A percentile compares a stretch with the other conserved stretches of the same genome.
These are phyloP conservation scores for Aureobasidium musti DNA, from an alignment of 2,329 filamentous ascomycete species.

Conservation along the genomic window DNA sequence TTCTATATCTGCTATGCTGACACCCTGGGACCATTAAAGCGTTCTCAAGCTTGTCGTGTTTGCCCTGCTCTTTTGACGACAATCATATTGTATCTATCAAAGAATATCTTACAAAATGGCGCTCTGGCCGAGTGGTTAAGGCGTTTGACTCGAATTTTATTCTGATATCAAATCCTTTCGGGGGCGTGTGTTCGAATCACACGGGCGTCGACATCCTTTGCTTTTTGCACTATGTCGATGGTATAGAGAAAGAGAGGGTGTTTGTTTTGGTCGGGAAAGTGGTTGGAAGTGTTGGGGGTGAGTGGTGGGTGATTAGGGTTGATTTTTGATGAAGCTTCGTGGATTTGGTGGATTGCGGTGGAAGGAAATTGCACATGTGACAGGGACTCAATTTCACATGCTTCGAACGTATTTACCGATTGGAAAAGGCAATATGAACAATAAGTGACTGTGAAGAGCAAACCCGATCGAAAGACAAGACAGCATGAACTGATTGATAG, in stretches of 20 bases:
- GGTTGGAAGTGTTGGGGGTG: background rate
- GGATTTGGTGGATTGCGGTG: background rate
- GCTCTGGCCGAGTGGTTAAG: constrained; percentile 24
- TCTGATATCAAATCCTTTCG: constrained; percentile 24
- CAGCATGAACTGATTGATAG: too few relatives aligned
- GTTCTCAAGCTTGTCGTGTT: too few relatives aligned
- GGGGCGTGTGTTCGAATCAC: constrained; percentile 17
- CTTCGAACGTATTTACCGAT: too few relatives aligned
- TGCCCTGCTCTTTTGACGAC: too few relatives aligned
- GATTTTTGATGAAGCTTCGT: background rate
- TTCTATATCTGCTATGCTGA: too few relatives aligned
- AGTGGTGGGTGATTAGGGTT: background rate
- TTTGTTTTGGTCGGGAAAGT: background rate
- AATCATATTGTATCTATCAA: too few relatives aligned
- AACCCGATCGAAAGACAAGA: background rate
- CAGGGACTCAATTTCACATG: background rate
- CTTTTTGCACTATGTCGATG: background rate
- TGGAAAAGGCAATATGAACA: background rate
- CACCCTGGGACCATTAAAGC: too few relatives aligned
- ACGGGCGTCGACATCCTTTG: constrained; percentile 8
- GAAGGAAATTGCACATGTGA: background rate
- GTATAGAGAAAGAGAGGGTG: background rate
- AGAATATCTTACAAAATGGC: background rate
- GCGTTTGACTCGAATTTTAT: constrained; percentile 17
- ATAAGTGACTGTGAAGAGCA: background rate